Evolutionary conservation across 2,329 filamentous ascomycete genomes (phyloP).

Genomic region (Epichloe typhina): DNA sequence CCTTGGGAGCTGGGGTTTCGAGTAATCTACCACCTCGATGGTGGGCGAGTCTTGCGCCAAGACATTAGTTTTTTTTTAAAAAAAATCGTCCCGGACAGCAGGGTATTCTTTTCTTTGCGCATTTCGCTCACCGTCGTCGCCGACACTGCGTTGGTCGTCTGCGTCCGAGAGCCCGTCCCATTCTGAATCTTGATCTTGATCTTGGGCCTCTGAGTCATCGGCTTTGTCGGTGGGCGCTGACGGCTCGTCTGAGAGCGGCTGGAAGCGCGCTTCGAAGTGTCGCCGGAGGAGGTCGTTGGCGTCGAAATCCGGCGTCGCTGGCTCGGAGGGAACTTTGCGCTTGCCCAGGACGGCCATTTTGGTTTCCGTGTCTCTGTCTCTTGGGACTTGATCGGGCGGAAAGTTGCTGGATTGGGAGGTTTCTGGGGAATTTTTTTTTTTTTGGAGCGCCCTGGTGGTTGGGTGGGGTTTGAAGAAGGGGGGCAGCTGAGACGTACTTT

Average conservation of each 20-base stretch:
- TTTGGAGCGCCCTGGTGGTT: too few relatives aligned
- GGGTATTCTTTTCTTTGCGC: neutral
- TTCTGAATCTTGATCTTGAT: slow-evolving; percentile 3
- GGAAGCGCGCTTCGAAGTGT: slow-evolving; percentile 82
- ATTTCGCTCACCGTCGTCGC: slow-evolving; percentile 9
- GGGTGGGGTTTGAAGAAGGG: too few relatives aligned
- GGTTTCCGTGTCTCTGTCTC: neutral
- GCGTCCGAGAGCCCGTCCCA: slow-evolving; percentile 13
- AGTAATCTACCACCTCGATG: slow-evolving; percentile 51
- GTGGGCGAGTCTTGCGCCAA: slow-evolving; percentile 1
- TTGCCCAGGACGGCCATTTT: slow-evolving; percentile 36
- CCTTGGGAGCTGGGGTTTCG: slow-evolving; percentile 24
- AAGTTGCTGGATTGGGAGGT: too few relatives aligned
- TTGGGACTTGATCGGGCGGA: neutral
- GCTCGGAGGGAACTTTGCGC: slow-evolving; percentile 26
- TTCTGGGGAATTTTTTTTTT: too few relatives aligned
- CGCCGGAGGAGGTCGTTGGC: slow-evolving; percentile 65
- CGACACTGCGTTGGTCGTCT: slow-evolving; percentile 12
- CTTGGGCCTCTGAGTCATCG: slow-evolving; percentile 4
- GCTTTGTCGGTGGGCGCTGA: slow-evolving; percentile 7
- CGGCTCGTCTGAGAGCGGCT: slow-evolving; percentile 43
- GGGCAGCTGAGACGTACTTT: too few relatives aligned
- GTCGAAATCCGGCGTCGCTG: slow-evolving; percentile 30
- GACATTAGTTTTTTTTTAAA: too few relatives aligned
- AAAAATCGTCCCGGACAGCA: too few relatives aligned